Evolutionary conservation across 176 grass and related monocot species (phyloP).

Genomic region (Eragrostis curvula): DNA sequence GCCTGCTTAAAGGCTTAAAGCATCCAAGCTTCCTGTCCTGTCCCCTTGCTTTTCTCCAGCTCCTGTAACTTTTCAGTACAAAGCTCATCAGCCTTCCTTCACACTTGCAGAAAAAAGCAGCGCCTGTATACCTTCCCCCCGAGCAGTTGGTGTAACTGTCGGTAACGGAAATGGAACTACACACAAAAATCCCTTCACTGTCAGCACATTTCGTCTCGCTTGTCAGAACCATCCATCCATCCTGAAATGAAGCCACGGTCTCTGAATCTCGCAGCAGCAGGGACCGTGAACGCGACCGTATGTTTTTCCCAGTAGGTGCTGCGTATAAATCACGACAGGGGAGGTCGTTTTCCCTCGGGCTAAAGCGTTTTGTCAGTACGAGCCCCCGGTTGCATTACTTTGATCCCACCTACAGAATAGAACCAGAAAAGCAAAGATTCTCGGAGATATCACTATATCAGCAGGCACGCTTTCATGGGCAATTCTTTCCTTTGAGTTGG

Average conservation of each 20-base stretch:
- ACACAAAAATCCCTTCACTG: background rate
- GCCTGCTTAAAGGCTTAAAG: constrained; percentile 45
- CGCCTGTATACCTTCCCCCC: background rate
- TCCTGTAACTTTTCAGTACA: constrained; percentile 49
- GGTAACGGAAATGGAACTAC: background rate
- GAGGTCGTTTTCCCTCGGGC: constrained; percentile 16
- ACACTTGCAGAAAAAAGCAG: constrained; percentile 1
- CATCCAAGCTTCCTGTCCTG: constrained; percentile 28
- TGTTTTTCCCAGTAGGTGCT: constrained; percentile 17
- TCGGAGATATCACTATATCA: constrained; percentile 22
- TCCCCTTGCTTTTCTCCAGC: constrained; percentile 20
- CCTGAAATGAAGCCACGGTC: background rate
- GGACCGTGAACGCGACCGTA: background rate
- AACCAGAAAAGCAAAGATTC: constrained; percentile 43
- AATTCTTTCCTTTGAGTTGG: constrained; percentile 32
- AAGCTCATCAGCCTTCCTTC: constrained; percentile 46
- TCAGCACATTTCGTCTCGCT: background rate
- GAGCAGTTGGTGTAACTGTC: background rate
- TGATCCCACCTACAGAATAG: constrained; percentile 30
- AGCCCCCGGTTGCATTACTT: constrained; percentile 19
- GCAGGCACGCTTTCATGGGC: constrained; percentile 25
- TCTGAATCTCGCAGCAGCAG: background rate
- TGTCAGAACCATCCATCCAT: constrained; percentile 8
- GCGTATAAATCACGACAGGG: constrained; percentile 34
- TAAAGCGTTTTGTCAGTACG: constrained; percentile 34